These are phyloP conservation scores for Mycena galopus DNA, from an alignment of 768 basidiomycete species.

Conservation along the genomic window DNA sequence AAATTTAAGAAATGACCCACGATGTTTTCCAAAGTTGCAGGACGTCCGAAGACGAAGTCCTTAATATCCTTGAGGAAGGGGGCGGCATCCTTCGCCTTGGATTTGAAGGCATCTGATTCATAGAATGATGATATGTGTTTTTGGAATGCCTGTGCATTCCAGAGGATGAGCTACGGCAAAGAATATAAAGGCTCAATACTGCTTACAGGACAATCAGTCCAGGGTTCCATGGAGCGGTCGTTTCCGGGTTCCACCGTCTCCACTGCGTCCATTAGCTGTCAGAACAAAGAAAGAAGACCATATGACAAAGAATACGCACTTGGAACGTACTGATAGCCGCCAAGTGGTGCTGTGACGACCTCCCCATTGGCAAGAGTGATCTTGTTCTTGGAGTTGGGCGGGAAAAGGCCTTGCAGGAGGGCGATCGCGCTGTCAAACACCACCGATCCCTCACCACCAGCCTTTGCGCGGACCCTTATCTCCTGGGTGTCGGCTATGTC, in stretches of 20 bases:
- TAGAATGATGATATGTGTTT: slow-evolving; percentile 74
- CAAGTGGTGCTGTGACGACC: slow-evolving; percentile 77
- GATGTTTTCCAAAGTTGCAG: slow-evolving; percentile 75
- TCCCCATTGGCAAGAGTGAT: slow-evolving; percentile 85
- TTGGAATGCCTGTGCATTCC: slow-evolving; percentile 65
- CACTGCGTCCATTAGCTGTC: slow-evolving; percentile 54
- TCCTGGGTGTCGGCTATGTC: slow-evolving; percentile 82
- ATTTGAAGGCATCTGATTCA: slow-evolving; percentile 75
- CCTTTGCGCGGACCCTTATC: slow-evolving; percentile 84
- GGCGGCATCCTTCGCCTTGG: slow-evolving; percentile 64
- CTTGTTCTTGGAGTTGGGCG: slow-evolving; percentile 78
- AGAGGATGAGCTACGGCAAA: neutral
- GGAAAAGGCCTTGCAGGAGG: slow-evolving; percentile 88
- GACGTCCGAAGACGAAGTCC: slow-evolving; percentile 81
- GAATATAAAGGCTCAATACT: slow-evolving; percentile 28
- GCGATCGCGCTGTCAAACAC: slow-evolving; percentile 91
- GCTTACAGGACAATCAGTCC: slow-evolving; percentile 70
- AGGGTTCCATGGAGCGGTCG: slow-evolving; percentile 87
- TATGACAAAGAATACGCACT: slow-evolving; percentile 50
- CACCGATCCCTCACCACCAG: slow-evolving; percentile 85
- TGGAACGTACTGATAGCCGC: slow-evolving; percentile 90
- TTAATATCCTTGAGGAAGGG: slow-evolving; percentile 76
- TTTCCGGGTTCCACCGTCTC: slow-evolving; percentile 89
- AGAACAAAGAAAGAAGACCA: neutral
- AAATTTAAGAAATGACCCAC: slow-evolving; percentile 53